Base-by-base conservation (phyloP, 2,329 filamentous ascomycete genomes). In the Trichocomaceae sp. region DNA sequence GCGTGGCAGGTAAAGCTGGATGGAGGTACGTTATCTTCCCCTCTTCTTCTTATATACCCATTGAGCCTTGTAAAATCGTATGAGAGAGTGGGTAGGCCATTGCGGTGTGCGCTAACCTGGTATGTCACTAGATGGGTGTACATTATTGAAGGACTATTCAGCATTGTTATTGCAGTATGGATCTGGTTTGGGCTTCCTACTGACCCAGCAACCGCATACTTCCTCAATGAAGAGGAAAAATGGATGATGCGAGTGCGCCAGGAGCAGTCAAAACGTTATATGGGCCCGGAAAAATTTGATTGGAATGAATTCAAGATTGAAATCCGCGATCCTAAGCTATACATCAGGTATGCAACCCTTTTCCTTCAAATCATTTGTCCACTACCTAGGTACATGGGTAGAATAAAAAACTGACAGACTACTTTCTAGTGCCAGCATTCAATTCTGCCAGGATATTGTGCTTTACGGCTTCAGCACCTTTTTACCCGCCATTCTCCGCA, bases 401-500 rank as follows among this genome's bases (percentile, higher is more conserved):
- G 23, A 26, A 26, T 4, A 7, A 26, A 26, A 26, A 7, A 49
- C 23, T 49, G 10, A 49, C 47, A n/a, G 8, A 4, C 33, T 50
- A 20, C 4, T 41, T 20, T 19, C 13, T 46, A 79, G 73, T 55
- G 75, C 72, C 5, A 57, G 66, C 22, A 77, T 77, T 17, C 77
- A 80, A 47, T 80, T 81, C 62, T 79, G 76, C 50, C 74, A 77
- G 55, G 76, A 79, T 55, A 77, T 78, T 23, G 65, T 79, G 44
- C 69, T 79, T 0, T 82, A 80, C 61, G 80, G 79, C n/a, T 82
- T 83, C 64, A 77, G 74, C 59, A 82, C 79, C 9, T 83, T 83
- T 62, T 66, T 82, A 3, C 81, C 81, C 2, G 76, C 76, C 1
- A 83, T 84, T 59, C 70, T 83, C 47, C 69, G 73, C 42, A 72